Conservation (phyloP, 23 red algal species). For the Chondrus crispus region DNA sequence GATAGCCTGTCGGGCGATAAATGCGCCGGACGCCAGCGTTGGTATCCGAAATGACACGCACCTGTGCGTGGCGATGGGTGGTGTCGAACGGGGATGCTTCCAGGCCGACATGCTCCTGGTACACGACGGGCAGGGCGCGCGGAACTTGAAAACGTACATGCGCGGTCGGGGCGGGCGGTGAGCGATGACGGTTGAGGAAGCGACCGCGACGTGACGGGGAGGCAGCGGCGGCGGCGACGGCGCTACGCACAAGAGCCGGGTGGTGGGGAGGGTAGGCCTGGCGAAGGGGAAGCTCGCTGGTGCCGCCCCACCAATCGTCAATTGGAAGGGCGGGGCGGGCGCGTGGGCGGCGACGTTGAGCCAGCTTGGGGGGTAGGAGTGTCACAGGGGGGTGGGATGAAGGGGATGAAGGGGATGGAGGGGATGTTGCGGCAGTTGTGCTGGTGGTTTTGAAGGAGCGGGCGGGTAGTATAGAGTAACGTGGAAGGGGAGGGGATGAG, state of each 20-base stretch:
- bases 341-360: slow-evolving; percentile 49
- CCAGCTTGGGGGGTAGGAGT: background rate
- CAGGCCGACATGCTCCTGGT: background rate
- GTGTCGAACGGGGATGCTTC: background rate
- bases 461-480: background rate
- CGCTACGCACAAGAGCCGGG: slow-evolving; percentile 31
- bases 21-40: background rate
- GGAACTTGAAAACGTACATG: background rate
- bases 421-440: background rate
- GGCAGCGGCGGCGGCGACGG: slow-evolving; percentile 52
- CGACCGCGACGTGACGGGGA: background rate
- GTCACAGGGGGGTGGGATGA: background rate
- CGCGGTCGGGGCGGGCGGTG: background rate
- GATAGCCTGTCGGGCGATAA: too few species aligned
- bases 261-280: slow-evolving; percentile 50
- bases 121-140: background rate
- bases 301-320: slow-evolving; percentile 51
- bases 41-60: background rate
- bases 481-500: background rate
- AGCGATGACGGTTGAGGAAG: background rate
- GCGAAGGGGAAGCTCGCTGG: slow-evolving; percentile 46
- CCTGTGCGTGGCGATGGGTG: background rate
- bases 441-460: background rate
- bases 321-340: slow-evolving; percentile 15
- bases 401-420: background rate